Evolutionary conservation across 306 rosid genomes (phyloP).

Genomic region (Spatholobus suberectus): DNA sequence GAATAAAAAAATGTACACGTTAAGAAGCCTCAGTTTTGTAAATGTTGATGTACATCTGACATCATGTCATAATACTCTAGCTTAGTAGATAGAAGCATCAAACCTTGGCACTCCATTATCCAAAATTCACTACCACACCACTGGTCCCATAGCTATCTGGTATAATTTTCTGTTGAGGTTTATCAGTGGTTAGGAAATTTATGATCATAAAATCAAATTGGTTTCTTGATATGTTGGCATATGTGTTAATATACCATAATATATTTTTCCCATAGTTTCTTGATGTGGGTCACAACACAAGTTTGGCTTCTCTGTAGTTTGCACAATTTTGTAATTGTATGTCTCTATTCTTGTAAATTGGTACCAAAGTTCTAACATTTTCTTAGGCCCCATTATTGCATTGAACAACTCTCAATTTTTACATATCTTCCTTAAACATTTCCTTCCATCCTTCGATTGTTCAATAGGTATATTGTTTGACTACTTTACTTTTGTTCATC

Average conservation of each 20-base stretch:
- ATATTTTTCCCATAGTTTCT: neutral
- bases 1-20: no score
- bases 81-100: slow-evolving; percentile 85
- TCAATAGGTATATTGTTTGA: neutral
- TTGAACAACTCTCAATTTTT: neutral
- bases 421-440: neutral
- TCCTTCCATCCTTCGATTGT: neutral
- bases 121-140: neutral
- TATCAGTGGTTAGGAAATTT: neutral
- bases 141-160: neutral
- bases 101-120: slow-evolving; percentile 47
- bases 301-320: no score
- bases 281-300: neutral
- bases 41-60: slow-evolving; percentile 32
- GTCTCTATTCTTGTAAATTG: neutral
- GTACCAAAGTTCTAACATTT: neutral
- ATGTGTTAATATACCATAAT: neutral
- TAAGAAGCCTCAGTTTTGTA: slow-evolving; percentile 33
- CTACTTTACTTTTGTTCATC: neutral
- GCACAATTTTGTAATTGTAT: neutral
- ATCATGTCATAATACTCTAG: slow-evolving; percentile 42
- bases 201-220: no score
- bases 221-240: neutral
- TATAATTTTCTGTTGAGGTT: no score
- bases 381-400: neutral